Evolutionary conservation across 805 yeast genomes (phyloP), one percentile per base, ranked within the genome.

Genomic region (Metschnikowia anglica): DNA sequence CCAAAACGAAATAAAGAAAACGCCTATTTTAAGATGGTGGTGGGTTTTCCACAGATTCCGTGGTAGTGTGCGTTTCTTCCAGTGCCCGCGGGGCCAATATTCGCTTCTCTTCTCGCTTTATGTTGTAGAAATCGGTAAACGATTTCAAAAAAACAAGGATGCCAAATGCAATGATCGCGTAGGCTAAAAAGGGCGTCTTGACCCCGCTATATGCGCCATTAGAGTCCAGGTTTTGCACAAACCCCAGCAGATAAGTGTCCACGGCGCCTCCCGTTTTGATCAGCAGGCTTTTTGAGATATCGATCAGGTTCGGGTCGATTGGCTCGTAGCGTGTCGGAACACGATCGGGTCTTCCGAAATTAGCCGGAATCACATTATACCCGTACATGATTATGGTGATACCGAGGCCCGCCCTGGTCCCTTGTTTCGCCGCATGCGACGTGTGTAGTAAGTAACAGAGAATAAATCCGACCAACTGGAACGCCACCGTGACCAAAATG

Each of bases 401-500:
- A 2, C 98, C 98, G 44, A 93, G 67, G 0, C 99, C 99, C 15
- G 91, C 85, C 48, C 96, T 73, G 1, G 97, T 84, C 2, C 99
- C 99, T 57, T 90, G 90, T 60, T 88, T 88, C 3, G 97, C 96
- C 4, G 98, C 97, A 61, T 93, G 99, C 2, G 97, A 87, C 0
- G 98, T 91, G 64, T 93, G 98, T 41, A 93, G 71, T 34, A 91
- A 68, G 60, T 90, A 93, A 6, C 98, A 90, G 42, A 91, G 73
- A 31, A 93, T 72, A 65, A 93, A 93, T 3, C 99, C 99, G 24
- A 91, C 84, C 61, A 86, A 87, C 64, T 91, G 97, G 71, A 93
- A 93, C 30, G 95, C 84, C n/a, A 88, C 76, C 18, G 96, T 81
- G 2, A 93, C 95, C 52, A 88, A 74, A 52, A 81, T 73, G 65